Evolutionary conservation across 140 eudicot genomes (phyloP), one percentile per base, ranked within the genome.

Genomic region (Ambrosia hybrid): DNA sequence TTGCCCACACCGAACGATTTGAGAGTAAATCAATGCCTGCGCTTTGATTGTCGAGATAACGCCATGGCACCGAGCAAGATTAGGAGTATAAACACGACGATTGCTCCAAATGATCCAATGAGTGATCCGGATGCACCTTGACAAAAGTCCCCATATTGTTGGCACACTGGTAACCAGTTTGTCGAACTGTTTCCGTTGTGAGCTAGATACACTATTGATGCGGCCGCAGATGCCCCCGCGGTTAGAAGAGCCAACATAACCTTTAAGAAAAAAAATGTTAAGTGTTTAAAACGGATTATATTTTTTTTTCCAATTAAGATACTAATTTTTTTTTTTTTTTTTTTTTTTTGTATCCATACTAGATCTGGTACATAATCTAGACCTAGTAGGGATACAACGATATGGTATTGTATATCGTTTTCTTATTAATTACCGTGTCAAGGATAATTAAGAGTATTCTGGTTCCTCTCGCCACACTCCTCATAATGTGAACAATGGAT

Each of bases 131-230:
- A 83, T 14, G 75, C 69, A 45, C 72, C 81, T 34, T 81, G 77
- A 59, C 96, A 87, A 43, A 83, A 85, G 73, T 77, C 37, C 34
- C 14, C 64, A 41, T 66, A 90, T 36, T 87, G 89, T 67, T 81
- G 89, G 66, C 96, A 87, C 4, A 87, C 80, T 9, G 87, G 73
- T 37, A 77, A 21, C 94, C 89, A 84, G 38, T 87, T 84, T 0
- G 93, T 82, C 0, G 85, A 74, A 17, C 71, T 55, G 63, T 82
- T 73, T 63, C 95, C 84, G 11, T 84, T 88, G 60, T 90, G 94
- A 36, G 96, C 91, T 68, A 88, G 78, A 61, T 80, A 88, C 53
- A 85, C 88, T 2, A 85, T 78, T 3, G 91, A 83, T 74, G 94
- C 81, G 36, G 86, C 83, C 52, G 90, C 83, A 16, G 94, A 87